Evolutionary conservation across 75 land plant genomes (phyloP), one percentile per base, ranked within the genome.

Genomic region (Cryptomeria japonica): DNA sequence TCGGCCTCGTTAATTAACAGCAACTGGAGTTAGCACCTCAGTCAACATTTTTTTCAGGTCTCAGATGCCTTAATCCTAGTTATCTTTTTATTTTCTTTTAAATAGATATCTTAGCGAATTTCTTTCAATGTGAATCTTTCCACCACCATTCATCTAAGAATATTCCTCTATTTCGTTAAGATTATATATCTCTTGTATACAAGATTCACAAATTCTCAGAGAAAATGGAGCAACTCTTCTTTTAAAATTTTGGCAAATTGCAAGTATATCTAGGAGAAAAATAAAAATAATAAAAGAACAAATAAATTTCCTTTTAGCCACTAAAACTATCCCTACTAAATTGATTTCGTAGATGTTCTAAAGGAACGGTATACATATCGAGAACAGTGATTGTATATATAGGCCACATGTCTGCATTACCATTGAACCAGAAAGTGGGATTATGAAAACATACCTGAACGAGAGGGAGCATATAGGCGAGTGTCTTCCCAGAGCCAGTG

Each of bases 401-500:
- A 51, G 55, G 55, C 2, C 55, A 14, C 55, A 15, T 14, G 13
- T 51, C 3, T 14, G 16, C 15, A 51, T 51, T 13, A 51, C 16
- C 55, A 51, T 1, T 51, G 55, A 51, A 51, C 15, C 16, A 51
- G 55, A 12, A 51, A 51, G 55, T 51, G 55, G 1, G 2, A 51
- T 51, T 51, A 13, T 12, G 7, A 64, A 2, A 75, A 12, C 36
- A 19, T 38, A 97, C 99, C 97, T 98, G 99, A 86, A 97, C 95
- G 82, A 98, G 72, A 73, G 99, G 99, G 56, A 98, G 92, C 96
- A 97, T 86, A 87, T 98, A 98, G 78, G 99, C 96, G 38, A 97
- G 87, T 18, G 99, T 95, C 90, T 98, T 98, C 13, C 99, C 99
- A 58, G 98, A 98, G 77, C 99, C 99, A 86, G 99, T 98, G 87